Evolutionary conservation across 176 grass and related monocot genomes (phyloP), one percentile per base, ranked within the genome.

Genomic region (Ensete glaucum): DNA sequence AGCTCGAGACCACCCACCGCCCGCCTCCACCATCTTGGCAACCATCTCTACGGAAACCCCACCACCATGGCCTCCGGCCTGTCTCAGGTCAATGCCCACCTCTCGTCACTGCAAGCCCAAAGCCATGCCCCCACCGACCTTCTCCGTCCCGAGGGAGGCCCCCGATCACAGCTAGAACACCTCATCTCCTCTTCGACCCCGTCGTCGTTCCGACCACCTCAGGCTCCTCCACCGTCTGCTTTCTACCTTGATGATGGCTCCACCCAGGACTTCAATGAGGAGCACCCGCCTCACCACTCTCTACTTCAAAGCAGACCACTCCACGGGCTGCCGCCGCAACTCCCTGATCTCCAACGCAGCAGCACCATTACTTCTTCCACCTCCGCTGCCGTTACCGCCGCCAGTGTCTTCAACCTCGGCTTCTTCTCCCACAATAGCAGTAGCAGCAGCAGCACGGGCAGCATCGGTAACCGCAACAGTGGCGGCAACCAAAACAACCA

Each of bases 271-370:
- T 93, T 93, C 74, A 83, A 81, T 1, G 88, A 84, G 34, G 88
- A 85, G 7, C 54, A 73, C 34, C 4, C 34, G 34, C 34, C 34
- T 43, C 34, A 43, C 26, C 82, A 92, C 53, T 76, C 84, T 0
- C 87, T 82, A 76, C 75, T 98, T 16, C 94, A 93, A 69, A 69
- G 71, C 69, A 98, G 91, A 73, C 84, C 88, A 0, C 89, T 98
- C 87, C 90, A 98, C 65, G 94, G 94, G 9, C 86, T 98, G 52
- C 93, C 91, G 94, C 94, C 91, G 94, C 94, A 98, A 57, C 75
- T 98, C 54, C 90, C 90, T 5, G 88, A 98, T 73, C 85, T 98
- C 77, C 90, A 93, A 16, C 84, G 87, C 23, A 81, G 83, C 0
- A 84, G 71, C 1, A 83, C 79, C 2, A 15, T 52, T 2, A 21